Evolutionary conservation across 495 filamentous ascomycete species (phyloP), one percentile per base, ranked within the genome.

Genomic region (Xylaria telfairii): DNA sequence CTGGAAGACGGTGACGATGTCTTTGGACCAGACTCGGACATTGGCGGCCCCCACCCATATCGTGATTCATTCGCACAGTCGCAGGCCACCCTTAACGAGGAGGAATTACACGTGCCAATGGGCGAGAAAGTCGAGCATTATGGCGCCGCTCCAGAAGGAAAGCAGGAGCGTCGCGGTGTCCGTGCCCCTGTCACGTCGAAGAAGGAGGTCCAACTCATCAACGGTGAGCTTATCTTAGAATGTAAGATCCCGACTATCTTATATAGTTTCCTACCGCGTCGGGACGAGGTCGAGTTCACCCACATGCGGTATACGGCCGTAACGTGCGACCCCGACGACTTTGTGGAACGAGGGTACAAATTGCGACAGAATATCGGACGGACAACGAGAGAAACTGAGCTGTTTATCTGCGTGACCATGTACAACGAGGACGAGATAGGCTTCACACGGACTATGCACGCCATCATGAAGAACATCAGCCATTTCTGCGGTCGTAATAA

Each of bases 231-330:
- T 44, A 95, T 99, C 66, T 84, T 99, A 21, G 96, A 99, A 84
- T 98, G 96, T 86, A 98, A 98, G 79, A 98, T 99, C 61, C 96
- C 96, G 1, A 98, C 96, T 0, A 99, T 98, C 74, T 85, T 98
- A 10, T 94, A 98, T 84, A 94, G 92, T 75, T 98, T 98, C 81
- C 83, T 98, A 57, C 96, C 96, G 0, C 87, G 94, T 41, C 87
- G 95, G 32, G 94, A 98, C 79, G 94, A 97, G 72, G 88, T 93
- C 60, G 96, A 99, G 80, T 99, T 98, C 78, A 99, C 96, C 0
- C 95, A 99, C 78, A 98, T 98, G 96, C 92, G 96, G n/a, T 99
- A 99, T 77, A 98, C 96, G 39, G 96, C 96, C n/a, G 96, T 97
- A 44, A 99, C 96, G 1, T 98, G 95, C 76, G 96, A 99, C 77